Percentiles rank a stretch among this genome's conserved stretches.
Evolutionary conservation across 768 basidiomycete species (phyloP).

Genomic region (Lepiota brunneoincarnata): DNA sequence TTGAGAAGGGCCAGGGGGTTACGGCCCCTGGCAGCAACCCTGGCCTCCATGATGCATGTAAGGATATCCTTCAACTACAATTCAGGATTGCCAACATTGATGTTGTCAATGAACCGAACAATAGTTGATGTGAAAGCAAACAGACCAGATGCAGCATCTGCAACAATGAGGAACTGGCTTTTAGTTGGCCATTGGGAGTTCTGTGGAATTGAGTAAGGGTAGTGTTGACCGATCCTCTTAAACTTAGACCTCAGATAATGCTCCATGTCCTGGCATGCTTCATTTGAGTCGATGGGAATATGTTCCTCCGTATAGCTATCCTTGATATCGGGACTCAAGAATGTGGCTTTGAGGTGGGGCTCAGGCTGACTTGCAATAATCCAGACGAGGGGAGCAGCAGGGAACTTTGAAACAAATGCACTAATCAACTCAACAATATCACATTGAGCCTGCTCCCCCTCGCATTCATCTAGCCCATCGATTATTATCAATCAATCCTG

Average conservation of each 20-base stretch:
- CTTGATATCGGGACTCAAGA: neutral
- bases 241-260: neutral
- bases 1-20: neutral
- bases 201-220: neutral
- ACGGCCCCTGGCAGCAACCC: neutral
- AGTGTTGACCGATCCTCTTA: neutral
- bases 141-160: neutral
- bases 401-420: neutral
- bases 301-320: neutral
- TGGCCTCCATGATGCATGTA: no score
- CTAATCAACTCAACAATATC: neutral
- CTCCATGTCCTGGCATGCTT: neutral
- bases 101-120: neutral
- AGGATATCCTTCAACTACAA: neutral
- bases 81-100: neutral
- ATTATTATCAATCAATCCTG: neutral
- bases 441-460: neutral
- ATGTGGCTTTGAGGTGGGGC: neutral
- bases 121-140: neutral
- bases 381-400: neutral
- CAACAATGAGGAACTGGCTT: neutral
- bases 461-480: conserved; percentile 2
- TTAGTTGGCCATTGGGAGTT: neutral
- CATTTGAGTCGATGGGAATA: neutral
- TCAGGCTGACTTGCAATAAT: neutral